Percentiles rank a stretch among this genome's conserved stretches.
phyloP scores from a whole-genome alignment of 1,139 yeast species.

The Debaryomycetaceae sp. region DNA sequence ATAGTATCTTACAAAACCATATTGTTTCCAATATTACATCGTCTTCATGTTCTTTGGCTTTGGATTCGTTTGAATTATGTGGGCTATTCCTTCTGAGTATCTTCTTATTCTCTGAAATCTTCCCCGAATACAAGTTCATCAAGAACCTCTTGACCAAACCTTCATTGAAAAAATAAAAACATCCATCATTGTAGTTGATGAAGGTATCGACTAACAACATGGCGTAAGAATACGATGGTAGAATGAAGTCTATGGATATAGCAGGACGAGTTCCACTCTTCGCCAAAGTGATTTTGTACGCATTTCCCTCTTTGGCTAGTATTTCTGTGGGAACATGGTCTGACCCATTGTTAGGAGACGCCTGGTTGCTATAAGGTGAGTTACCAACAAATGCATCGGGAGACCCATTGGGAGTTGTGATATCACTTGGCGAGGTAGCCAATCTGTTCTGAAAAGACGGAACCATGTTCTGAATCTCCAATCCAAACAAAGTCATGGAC shows the following conservation, averaged over 20 bases:
- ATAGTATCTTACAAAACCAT: slow-evolving; percentile 73
- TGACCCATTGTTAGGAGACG: not conserved
- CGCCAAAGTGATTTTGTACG: slow-evolving; percentile 64
- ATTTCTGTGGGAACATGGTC: slow-evolving; percentile 31
- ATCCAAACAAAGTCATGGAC: slow-evolving; percentile 75
- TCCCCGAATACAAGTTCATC: slow-evolving; percentile 55
- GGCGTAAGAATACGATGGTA: slow-evolving; percentile 78
- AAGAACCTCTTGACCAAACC: slow-evolving; percentile 68
- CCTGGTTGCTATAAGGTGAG: not conserved
- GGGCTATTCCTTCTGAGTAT: slow-evolving; percentile 37
- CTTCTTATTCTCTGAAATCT: slow-evolving; percentile 35
- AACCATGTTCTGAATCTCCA: slow-evolving; percentile 67
- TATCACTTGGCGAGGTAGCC: slow-evolving; percentile 9
- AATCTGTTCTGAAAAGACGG: slow-evolving; percentile 18
- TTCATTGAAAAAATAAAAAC: slow-evolving; percentile 83
- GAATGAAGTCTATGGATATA: slow-evolving; percentile 59
- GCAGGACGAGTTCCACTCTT: slow-evolving; percentile 69
- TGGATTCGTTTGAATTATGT: slow-evolving; percentile 30
- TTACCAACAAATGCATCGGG: not conserved
- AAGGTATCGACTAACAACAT: slow-evolving; percentile 72
- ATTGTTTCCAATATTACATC: slow-evolving; percentile 69
- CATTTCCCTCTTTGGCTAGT: slow-evolving; percentile 70
- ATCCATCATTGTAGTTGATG: slow-evolving; percentile 76
- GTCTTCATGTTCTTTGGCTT: slow-evolving; percentile 43
- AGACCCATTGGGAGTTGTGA: not conserved